Evolutionary conservation across 73 alveolate species (phyloP).

Genomic region (Symbiodinium natans): DNA sequence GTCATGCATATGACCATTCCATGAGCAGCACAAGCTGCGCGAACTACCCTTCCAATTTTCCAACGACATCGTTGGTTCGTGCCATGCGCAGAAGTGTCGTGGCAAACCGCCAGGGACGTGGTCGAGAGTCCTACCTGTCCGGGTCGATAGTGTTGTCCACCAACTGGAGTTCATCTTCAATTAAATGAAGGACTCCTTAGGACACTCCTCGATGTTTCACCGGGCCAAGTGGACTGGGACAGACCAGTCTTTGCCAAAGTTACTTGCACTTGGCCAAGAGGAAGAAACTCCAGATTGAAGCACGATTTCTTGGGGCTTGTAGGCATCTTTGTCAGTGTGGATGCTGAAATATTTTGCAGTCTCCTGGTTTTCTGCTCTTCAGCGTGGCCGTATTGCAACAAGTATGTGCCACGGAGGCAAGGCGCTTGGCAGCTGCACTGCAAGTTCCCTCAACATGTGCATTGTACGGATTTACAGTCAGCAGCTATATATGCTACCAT

Average conservation of each 20-base stretch:
- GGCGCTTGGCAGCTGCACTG: background rate
- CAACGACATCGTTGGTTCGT: too few species aligned
- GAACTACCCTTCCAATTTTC: background rate
- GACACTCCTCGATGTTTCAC: too few species aligned
- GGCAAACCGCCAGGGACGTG: too few species aligned
- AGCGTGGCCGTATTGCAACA: background rate
- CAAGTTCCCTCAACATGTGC: background rate
- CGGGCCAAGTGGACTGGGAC: too few species aligned
- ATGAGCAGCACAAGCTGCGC: background rate
- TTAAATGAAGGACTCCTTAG: background rate
- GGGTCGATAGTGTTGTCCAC: background rate
- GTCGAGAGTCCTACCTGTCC: too few species aligned
- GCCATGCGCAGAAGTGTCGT: background rate
- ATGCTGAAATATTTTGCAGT: background rate
- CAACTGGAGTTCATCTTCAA: background rate
- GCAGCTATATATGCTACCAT: too few species aligned
- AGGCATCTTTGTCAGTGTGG: background rate
- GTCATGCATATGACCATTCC: background rate
- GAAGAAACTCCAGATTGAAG: too few species aligned
- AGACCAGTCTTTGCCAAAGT: too few species aligned
- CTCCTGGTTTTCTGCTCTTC: background rate
- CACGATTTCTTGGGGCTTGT: background rate
- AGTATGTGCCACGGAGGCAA: background rate
- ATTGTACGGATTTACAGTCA: background rate
- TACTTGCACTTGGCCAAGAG: too few species aligned